Base-by-base conservation (phyloP, 1,284 basidiomycete genomes). In the Coniferiporia sulphurascens region DNA sequence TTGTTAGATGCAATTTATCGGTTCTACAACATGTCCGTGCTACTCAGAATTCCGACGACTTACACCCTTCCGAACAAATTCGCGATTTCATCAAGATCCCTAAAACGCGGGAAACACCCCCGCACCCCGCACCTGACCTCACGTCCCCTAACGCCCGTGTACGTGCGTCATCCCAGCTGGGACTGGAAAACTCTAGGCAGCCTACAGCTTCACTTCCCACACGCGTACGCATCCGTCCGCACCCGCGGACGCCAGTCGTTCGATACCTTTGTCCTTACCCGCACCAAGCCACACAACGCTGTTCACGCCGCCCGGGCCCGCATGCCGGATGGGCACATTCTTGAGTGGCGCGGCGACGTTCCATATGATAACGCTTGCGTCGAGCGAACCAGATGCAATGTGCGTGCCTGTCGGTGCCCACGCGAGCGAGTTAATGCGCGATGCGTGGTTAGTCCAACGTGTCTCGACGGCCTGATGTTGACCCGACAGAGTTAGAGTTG, bases 351-450 rank as follows among this genome's bases (percentile, higher is more conserved):
- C 87, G 59, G 80, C 79, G 43, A 93, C 84, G 65, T 87, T 87
- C 87, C 93, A 98, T 44, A 98, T 75, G 70, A 94, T 97, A 7
- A 97, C 85, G 67, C 93, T 85, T 32, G 95, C 96, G 71, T 99
- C 96, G 41, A 96, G 80, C 8, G 93, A 93, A 13, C 88, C 93
- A 7, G 93, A 94, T 2, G 87, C 93, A 61, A 91, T 84, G 66
- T 94, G 83, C 66, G 78, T 78, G 3, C 86, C 86, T 66, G 91
- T 86, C 1, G 82, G 70, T 2, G 89, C 88, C 84, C 90, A 98
- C 0, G 83, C 76, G 13, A 98, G 79, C 15, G 89, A 84, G 65
- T 89, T 83, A 61, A 98, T 83, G 19, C 93, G 85, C 0, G 84
- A 92, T 3, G 86, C 82, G 74, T 99, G 96, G 78, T 89, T 89